Conservation (phyloP, 495 filamentous ascomycete species). For the Neurospora pannonica region DNA sequence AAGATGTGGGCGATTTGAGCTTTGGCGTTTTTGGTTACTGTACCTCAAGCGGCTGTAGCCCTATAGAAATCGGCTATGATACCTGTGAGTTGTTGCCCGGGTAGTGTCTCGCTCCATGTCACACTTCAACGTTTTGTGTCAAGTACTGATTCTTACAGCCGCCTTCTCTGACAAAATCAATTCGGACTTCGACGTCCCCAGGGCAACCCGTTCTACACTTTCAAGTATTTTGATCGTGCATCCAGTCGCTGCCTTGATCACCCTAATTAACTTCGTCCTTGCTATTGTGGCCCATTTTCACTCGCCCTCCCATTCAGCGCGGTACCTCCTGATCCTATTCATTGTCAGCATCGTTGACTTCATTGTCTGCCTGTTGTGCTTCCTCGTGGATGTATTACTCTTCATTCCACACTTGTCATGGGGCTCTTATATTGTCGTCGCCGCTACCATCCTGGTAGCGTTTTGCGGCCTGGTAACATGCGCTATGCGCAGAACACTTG, state of each 20-base stretch:
- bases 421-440: constrained; percentile 93
- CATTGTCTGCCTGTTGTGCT: constrained; percentile 74
- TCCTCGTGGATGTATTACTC: constrained; percentile 89
- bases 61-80: constrained; percentile 77
- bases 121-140: neutral
- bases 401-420: constrained; percentile 91
- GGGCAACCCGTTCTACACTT: constrained; percentile 67
- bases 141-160: neutral
- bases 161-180: neutral
- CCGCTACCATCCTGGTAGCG: constrained; percentile 78
- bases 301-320: constrained; percentile 82
- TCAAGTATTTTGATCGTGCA: constrained; percentile 88
- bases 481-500: constrained; percentile 92
- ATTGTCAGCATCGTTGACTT: constrained; percentile 81
- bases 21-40: constrained; percentile 96
- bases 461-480: constrained; percentile 80
- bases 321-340: constrained; percentile 74
- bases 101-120: neutral
- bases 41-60: constrained; percentile 50
- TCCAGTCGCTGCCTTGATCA: constrained; percentile 79
- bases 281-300: constrained; percentile 79
- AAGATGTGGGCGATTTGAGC: constrained; percentile 41
- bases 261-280: constrained; percentile 72
- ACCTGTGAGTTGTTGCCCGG: constrained; percentile 52
- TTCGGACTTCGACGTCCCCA: constrained; percentile 63